phyloP scores from a whole-genome alignment of 1,139 yeast genomes.

The Kluyveromyces sp. region DNA sequence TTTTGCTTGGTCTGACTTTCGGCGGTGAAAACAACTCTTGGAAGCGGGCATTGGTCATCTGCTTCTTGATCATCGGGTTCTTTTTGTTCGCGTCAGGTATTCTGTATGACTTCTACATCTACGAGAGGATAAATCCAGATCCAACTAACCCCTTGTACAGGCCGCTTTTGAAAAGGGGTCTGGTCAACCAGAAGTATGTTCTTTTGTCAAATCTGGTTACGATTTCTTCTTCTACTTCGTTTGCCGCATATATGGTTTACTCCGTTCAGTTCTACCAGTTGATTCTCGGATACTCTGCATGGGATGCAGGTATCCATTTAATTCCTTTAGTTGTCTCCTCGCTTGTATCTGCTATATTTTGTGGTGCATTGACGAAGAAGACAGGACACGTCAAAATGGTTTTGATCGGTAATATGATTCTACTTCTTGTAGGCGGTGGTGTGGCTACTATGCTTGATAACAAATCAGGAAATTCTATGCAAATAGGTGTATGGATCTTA shows the following conservation, averaged over 20 bases:
- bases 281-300: conserved; percentile 32
- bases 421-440: conserved; percentile 50
- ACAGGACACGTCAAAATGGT: conserved; percentile 46
- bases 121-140: conserved; percentile 6
- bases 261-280: conserved; percentile 25
- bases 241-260: conserved; percentile 16
- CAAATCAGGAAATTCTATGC: conserved; percentile 34
- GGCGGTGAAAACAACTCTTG: conserved; percentile 45
- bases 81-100: conserved; percentile 36
- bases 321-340: conserved; percentile 50
- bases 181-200: conserved; percentile 16
- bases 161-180: conserved; percentile 21
- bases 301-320: conserved; percentile 52
- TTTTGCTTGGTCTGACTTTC: conserved; percentile 46
- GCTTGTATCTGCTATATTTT: conserved; percentile 40
- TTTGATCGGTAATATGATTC: conserved; percentile 38
- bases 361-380: conserved; percentile 42
- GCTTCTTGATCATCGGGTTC: conserved; percentile 51
- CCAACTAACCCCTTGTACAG: neutral
- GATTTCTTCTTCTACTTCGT: conserved; percentile 17
- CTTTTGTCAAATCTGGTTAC: conserved; percentile 17
- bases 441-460: conserved; percentile 38
- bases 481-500: conserved; percentile 49
- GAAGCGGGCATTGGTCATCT: conserved; percentile 51
- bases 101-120: conserved; percentile 29